These are phyloP conservation scores for Epichloe gansuensis DNA, from an alignment of 2,329 filamentous ascomycete species.

Conservation along the genomic window DNA sequence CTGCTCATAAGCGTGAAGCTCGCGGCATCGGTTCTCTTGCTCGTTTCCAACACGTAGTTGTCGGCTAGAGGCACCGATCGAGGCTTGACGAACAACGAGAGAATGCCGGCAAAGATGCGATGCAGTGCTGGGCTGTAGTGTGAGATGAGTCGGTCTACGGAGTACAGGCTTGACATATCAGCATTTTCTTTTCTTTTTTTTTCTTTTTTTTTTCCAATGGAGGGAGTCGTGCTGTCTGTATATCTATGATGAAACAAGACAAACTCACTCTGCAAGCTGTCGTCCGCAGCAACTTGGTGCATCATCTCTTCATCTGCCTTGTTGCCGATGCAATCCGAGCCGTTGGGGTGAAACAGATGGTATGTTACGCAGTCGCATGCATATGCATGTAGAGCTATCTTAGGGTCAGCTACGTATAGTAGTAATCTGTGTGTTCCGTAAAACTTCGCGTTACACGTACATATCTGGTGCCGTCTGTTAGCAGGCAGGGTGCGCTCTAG, in stretches of 20 bases:
- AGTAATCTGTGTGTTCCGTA: not conserved
- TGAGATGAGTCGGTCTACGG: constrained; percentile 42
- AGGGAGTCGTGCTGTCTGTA: not conserved
- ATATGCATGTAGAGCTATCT: constrained; percentile 44
- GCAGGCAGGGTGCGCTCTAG: not conserved
- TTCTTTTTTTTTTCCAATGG: not conserved
- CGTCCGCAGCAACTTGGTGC: constrained; percentile 54
- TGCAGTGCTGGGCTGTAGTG: constrained; percentile 44
- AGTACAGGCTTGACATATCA: not conserved
- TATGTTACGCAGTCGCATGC: constrained; percentile 57
- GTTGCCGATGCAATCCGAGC: constrained; percentile 44
- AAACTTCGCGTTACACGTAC: not conserved
- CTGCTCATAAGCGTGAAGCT: constrained; percentile 46
- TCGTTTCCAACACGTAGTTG: constrained; percentile 42
- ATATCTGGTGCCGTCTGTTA: constrained; percentile 1
- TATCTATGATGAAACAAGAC: not conserved
- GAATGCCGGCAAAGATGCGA: constrained; percentile 29
- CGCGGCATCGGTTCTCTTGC: constrained; percentile 30
- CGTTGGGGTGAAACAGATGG: constrained; percentile 55
- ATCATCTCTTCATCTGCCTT: constrained; percentile 49
- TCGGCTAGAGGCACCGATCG: constrained; percentile 47
- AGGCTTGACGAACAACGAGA: constrained; percentile 38
- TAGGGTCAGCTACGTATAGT: not conserved
- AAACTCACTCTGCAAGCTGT: constrained; percentile 49
- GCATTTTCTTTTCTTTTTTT: not conserved